These are phyloP conservation scores for Desmodesmus armatus DNA, from an alignment of 139 green algal genomes.

Conservation along the genomic window DNA sequence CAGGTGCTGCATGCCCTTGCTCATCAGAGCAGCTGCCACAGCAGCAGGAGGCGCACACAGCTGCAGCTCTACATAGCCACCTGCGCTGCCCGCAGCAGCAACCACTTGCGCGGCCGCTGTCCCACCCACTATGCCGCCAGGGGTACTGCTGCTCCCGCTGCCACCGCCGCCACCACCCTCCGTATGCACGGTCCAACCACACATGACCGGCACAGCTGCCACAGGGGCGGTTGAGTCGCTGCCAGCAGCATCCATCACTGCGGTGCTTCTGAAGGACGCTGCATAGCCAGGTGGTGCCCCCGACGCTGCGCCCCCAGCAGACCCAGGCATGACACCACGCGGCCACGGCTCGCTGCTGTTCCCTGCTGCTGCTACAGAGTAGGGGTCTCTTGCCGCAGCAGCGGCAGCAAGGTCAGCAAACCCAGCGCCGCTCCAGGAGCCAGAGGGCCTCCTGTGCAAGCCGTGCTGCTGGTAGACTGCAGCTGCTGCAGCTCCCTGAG, in stretches of 20 bases:
- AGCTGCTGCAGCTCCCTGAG: too few relatives aligned
- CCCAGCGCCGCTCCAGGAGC: too few relatives aligned
- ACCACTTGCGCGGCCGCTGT: too few relatives aligned
- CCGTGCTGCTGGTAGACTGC: too few relatives aligned
- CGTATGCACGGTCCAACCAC: background rate
- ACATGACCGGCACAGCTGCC: slow-evolving; percentile 3
- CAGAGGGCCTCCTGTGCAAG: too few relatives aligned
- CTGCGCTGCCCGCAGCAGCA: background rate
- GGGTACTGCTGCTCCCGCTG: slow-evolving; percentile 18
- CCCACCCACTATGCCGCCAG: background rate
- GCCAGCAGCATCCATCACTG: background rate
- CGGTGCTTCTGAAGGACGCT: too few relatives aligned
- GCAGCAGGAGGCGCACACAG: slow-evolving; percentile 31
- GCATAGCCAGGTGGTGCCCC: too few relatives aligned
- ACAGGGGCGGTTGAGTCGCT: background rate
- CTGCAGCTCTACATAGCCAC: slow-evolving; percentile 23
- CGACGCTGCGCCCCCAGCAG: too few relatives aligned
- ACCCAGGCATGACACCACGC: too few relatives aligned
- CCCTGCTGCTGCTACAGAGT: too few relatives aligned
- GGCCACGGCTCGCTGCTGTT: too few relatives aligned
- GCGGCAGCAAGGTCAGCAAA: background rate
- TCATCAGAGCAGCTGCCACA: background rate
- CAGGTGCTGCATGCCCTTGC: slow-evolving; percentile 5
- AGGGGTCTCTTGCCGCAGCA: background rate
- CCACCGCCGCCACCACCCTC: background rate